Evolutionary conservation across 1,284 basidiomycete genomes (phyloP).

Genomic region (Trichosporon coremiiforme): DNA sequence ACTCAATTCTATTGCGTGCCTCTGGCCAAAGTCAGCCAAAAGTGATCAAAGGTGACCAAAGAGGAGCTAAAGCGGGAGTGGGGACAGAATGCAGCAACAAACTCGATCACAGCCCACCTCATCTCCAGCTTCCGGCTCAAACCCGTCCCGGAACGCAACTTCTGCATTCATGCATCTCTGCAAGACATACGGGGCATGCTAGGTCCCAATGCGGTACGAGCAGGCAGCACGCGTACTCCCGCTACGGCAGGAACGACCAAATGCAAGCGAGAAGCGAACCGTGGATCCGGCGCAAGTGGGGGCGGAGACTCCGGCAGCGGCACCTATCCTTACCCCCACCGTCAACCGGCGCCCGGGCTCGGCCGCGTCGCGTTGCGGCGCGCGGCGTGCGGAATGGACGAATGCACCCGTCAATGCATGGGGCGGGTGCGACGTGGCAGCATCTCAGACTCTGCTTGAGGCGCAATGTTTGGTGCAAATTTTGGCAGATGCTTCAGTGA

Average conservation of each 20-base stretch:
- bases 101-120: not conserved
- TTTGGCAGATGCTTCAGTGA: not conserved
- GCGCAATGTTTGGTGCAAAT: not conserved
- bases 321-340: not conserved
- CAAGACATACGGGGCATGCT: not conserved
- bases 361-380: not conserved
- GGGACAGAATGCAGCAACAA: not conserved
- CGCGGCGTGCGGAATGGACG: constrained; percentile 8
- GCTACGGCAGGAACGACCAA: not conserved
- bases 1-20: not conserved
- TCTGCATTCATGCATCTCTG: not conserved
- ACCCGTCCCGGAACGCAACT: not conserved
- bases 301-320: not conserved
- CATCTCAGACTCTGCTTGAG: not conserved
- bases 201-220: not conserved
- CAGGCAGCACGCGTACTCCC: not conserved
- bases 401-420: not conserved
- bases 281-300: not conserved
- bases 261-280: not conserved
- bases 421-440: not conserved
- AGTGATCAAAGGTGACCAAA: too few species aligned
- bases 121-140: not conserved
- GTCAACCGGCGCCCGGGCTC: not conserved
- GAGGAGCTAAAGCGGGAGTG: not conserved
- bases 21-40: too few species aligned